Conservation (phyloP, 345 rosid species). For the Alliaria petiolata region DNA sequence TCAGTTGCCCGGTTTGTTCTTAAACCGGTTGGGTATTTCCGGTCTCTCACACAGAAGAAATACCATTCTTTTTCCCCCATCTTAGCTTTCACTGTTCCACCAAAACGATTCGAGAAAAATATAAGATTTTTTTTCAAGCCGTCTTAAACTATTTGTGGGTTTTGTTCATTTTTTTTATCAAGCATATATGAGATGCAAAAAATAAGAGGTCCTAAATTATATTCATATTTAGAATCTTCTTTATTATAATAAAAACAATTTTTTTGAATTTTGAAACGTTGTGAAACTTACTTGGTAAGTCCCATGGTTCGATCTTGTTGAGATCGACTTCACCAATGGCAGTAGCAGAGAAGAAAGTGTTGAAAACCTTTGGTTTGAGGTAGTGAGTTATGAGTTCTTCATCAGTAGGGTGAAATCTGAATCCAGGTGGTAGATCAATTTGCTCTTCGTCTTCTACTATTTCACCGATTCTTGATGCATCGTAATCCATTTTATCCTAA, state of each 20-base stretch:
- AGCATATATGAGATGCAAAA: background rate
- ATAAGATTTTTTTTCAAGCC: background rate
- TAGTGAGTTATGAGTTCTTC: slow-evolving; percentile 83
- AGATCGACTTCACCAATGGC: slow-evolving; percentile 88
- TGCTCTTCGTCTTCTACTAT: slow-evolving; percentile 41
- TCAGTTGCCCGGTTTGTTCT: slow-evolving; percentile 62
- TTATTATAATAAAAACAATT: background rate
- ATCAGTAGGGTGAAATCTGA: slow-evolving; percentile 91
- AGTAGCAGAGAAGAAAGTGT: slow-evolving; percentile 49
- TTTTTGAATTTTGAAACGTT: background rate
- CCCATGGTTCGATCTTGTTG: slow-evolving; percentile 97
- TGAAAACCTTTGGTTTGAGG: slow-evolving; percentile 59
- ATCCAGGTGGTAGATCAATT: slow-evolving; percentile 81
- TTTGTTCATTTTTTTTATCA: too few relatives aligned
- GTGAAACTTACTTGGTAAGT: slow-evolving; percentile 60
- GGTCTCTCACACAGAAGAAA: slow-evolving; percentile 68
- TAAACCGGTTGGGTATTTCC: slow-evolving; percentile 78
- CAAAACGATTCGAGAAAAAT: background rate
- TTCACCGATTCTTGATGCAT: slow-evolving; percentile 16
- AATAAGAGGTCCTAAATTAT: background rate
- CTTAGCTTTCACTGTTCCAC: slow-evolving; percentile 27
- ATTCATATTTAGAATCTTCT: background rate
- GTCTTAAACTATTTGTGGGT: background rate
- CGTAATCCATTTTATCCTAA: slow-evolving; percentile 11
- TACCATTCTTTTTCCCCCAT: slow-evolving; percentile 67